Base-by-base conservation (phyloP, 345 rosid species). In the Iberis pinnata region DNA sequence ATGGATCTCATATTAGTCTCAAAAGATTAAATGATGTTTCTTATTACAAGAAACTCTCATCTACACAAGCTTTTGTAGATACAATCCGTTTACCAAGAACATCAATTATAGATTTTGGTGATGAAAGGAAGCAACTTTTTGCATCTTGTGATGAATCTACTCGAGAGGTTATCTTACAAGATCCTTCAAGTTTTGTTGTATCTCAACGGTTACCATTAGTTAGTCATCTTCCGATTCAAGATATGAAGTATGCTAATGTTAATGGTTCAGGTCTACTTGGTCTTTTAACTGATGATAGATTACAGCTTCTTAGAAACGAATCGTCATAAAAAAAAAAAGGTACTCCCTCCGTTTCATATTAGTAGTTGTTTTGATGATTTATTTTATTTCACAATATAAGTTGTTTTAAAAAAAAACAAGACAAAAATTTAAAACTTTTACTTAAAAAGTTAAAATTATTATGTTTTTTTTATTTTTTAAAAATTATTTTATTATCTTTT, bases 31-130 rank as follows among this genome's bases (percentile, higher is more conserved):
- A 51, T 1, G 68, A 43, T 7, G 69, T 59, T 70, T 66, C 61
- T 39, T 19, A 51, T 39, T 82, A 66, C 53, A 63, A 65, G 64
- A 80, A 73, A 19, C 63, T 70, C 19, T 78, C 89, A 6, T 67
- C 67, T 46, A 63, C 68, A 29, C 55, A 33, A 45, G 76, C 83
- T 19, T 73, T 54, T 31, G 94, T 89, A 33, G 78, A 74, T 55
- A 76, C 64, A 44, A 69, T 84, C 49, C 78, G 90, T 37, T 70
- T 90, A 58, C 83, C 96, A 13, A 84, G 70, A 67, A 76, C 87
- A 17, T 49, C 75, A 25, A 82, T 90, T 24, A 66, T 90, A 22
- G 73, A 76, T 54, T 61, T 56, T 33, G 74, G 57, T 54, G 68
- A 68, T 31, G 55, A 58, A 65, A 69, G 60, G 40, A 62, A 58